Base-by-base conservation (phyloP, 495 filamentous ascomycete species). In the Gamarada debralockiae region DNA sequence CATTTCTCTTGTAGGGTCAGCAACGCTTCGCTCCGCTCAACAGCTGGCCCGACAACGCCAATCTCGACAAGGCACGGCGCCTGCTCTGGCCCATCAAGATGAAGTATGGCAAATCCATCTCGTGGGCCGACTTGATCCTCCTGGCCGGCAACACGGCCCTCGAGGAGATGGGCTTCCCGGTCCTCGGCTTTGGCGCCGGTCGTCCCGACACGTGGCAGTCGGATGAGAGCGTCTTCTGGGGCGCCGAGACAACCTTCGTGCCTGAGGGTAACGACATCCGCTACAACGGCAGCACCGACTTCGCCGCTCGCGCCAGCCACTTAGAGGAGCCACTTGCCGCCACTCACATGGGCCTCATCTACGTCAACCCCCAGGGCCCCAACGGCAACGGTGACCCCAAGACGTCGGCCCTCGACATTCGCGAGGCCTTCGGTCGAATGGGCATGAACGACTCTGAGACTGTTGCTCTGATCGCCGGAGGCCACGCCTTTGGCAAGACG, bases 101-200 rank as follows among this genome's bases (percentile, higher is more conserved):
- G 41, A 56, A 56, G 54, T 56, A 56, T 47, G 54, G 54, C 39
- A 56, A 56, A 21, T 45, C 47, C 3, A 50, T 56, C 21, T 56
- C 54, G 3, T 56, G 54, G 54, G 54, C 54, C 5, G 54, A 56
- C 31, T 33, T 56, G 41, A 9, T 51, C 34, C 42, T 56, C 48
- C 38, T 56, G 0, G 33, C 54, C 14, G 54, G 54, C 25, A 56
- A 56, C 21, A 15, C 22, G 9, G 54, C 54, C n/a, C 54, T 56
- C 17, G 54, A 56, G 23, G 20, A 45, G 2, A 51, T 56, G 47
- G 54, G 54, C 22, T 45, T 56, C 48, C 47, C 47, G 0, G 23
- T 39, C 29, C 41, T 56, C 6, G 54, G 54, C 8, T 56, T 56
- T 33, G 54, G 27, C n/a, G 38, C 22, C 25, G 54, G 54, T 22